phyloP scores from a whole-genome alignment of 345 rosid genomes.

The Leavenworthia alabamica region DNA sequence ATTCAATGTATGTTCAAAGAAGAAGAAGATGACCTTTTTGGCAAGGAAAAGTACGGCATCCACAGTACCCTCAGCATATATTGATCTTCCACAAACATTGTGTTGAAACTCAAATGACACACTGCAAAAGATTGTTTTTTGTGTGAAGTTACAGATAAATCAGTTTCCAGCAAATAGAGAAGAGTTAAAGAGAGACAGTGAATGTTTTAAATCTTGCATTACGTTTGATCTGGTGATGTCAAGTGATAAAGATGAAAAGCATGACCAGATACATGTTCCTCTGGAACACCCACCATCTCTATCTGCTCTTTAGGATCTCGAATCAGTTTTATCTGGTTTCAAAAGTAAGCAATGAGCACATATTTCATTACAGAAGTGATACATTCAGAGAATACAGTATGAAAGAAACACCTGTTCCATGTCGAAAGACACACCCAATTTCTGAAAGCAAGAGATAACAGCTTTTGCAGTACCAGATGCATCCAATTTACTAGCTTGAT shows the following conservation, averaged over 20 bases:
- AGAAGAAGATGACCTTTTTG: constrained; percentile 50
- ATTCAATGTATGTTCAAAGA: background rate
- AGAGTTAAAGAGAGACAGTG: background rate
- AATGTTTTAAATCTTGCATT: constrained; percentile 17
- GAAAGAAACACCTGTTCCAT: constrained; percentile 48
- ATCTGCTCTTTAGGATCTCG: constrained; percentile 67
- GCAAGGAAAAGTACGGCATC: constrained; percentile 81
- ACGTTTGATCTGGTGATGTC: constrained; percentile 83
- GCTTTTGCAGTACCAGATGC: constrained; percentile 93
- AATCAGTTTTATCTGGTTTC: constrained; percentile 64
- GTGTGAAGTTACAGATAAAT: background rate
- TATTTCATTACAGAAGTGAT: background rate
- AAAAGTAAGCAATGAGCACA: constrained; percentile 1
- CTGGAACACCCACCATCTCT: constrained; percentile 80
- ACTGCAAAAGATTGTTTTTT: constrained; percentile 28
- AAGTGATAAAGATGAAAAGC: constrained; percentile 88
- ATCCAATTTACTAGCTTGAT: constrained; percentile 81
- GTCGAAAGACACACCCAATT: constrained; percentile 71
- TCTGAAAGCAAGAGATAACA: constrained; percentile 80
- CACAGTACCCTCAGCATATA: constrained; percentile 83
- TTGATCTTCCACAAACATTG: constrained; percentile 88
- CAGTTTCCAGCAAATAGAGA: background rate
- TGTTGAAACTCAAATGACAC: constrained; percentile 97
- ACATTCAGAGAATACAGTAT: background rate
- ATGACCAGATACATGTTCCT: constrained; percentile 70